Evolutionary conservation across 306 rosid genomes (phyloP).

Genomic region (Corylus avellana): DNA sequence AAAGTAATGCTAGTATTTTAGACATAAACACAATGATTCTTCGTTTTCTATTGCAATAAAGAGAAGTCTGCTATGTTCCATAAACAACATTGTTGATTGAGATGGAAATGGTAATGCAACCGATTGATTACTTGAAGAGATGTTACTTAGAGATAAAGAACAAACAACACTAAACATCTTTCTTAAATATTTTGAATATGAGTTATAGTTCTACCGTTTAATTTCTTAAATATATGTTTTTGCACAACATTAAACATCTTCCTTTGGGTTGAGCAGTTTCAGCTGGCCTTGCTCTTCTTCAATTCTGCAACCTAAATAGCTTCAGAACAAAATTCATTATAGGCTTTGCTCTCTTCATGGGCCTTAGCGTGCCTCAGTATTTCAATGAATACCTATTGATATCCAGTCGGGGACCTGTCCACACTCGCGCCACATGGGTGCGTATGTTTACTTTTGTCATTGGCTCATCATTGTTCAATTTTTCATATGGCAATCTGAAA

Average conservation of each 20-base stretch:
- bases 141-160: too few species aligned
- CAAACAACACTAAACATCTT: neutral
- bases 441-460: conserved; percentile 13
- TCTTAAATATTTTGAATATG: neutral
- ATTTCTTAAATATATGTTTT: neutral
- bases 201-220: neutral
- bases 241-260: neutral
- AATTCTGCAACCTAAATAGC: conserved; percentile 88
- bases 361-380: conserved; percentile 77
- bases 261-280: conserved; percentile 52
- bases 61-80: too few species aligned
- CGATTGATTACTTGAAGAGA: too few species aligned
- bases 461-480: conserved; percentile 7
- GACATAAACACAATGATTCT: too few species aligned
- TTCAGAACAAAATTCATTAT: conserved; percentile 64
- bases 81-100: too few species aligned
- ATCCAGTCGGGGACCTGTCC: conserved; percentile 66
- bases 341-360: conserved; percentile 84
- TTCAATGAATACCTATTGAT: conserved; percentile 48
- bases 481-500: neutral
- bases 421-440: conserved; percentile 60
- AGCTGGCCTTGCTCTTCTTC: conserved; percentile 73
- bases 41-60: too few species aligned
- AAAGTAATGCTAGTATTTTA: too few species aligned
- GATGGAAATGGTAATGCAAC: too few species aligned